Evolutionary conservation across 805 yeast genomes (phyloP).

Genomic region (Myxozyma lipomycoides): DNA sequence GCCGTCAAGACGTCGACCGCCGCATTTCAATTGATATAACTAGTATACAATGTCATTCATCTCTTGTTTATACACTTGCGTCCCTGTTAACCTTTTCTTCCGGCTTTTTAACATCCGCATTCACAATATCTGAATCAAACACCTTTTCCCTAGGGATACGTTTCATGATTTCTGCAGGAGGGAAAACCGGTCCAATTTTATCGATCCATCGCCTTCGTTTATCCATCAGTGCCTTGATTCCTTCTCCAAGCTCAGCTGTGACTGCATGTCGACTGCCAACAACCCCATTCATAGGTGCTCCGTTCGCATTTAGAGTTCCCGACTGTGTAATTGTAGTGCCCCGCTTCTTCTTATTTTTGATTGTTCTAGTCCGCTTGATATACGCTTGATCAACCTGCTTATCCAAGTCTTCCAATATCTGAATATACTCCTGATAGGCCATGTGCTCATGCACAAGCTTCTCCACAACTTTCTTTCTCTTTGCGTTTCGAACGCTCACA

Average conservation of each 20-base stretch:
- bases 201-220: constrained; percentile 85
- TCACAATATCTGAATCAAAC: constrained; percentile 46
- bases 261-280: constrained; percentile 32
- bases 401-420: constrained; percentile 87
- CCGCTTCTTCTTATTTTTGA: constrained; percentile 60
- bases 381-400: constrained; percentile 96
- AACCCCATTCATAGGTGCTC: neutral
- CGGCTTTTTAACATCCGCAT: no score
- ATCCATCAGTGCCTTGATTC: constrained; percentile 73
- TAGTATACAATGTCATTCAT: no score
- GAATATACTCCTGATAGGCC: constrained; percentile 91
- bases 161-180: constrained; percentile 63
- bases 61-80: no score
- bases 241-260: constrained; percentile 54
- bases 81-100: no score
- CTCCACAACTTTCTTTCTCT: constrained; percentile 58
- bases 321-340: constrained; percentile 27
- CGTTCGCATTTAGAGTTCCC: constrained; percentile 9
- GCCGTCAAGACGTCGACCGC: no score
- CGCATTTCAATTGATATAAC: no score
- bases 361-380: constrained; percentile 70
- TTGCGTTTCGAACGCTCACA: constrained; percentile 59
- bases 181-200: constrained; percentile 83
- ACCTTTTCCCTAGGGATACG: constrained; percentile 64
- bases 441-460: constrained; percentile 81